Evolutionary conservation across 345 rosid species (phyloP).

Genomic region (Eucalyptus marginata): DNA sequence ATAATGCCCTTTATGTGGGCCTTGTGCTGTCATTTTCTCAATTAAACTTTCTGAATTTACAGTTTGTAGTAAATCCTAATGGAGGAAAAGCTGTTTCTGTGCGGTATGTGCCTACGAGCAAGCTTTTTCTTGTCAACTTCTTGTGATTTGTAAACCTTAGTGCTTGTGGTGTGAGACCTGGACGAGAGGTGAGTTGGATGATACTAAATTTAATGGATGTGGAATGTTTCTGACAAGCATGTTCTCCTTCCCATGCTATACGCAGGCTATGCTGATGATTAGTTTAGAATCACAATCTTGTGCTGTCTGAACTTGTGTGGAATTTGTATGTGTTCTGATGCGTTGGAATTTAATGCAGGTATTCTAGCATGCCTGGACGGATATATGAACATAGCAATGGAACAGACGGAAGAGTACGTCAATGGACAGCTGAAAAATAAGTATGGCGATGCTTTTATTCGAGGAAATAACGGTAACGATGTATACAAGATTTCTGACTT

Average conservation of each 20-base stretch:
- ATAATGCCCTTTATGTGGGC: not conserved
- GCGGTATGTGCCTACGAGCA: not conserved
- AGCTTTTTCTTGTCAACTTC: not conserved
- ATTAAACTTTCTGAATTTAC: not conserved
- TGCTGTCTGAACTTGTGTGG: not conserved
- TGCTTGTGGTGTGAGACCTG: not conserved
- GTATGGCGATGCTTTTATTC: constrained; percentile 92
- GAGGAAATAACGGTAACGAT: constrained; percentile 76
- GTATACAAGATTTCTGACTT: not conserved
- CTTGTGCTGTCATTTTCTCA: not conserved
- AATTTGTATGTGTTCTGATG: not conserved
- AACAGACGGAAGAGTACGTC: constrained; percentile 88
- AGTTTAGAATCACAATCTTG: not conserved
- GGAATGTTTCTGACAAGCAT: not conserved
- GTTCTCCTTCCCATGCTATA: not conserved
- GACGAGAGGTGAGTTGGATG: not conserved
- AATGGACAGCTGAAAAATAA: constrained; percentile 93
- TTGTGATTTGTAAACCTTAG: not conserved
- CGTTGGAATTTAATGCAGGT: not conserved
- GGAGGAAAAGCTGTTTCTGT: not conserved
- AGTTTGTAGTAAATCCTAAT: not conserved
- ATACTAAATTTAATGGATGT: not conserved
- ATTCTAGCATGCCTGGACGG: not conserved
- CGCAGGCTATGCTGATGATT: not conserved
- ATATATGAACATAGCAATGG: constrained; percentile 75